Conservation (phyloP, 495 filamentous ascomycete genomes). For the Sporormia fimetaria region DNA sequence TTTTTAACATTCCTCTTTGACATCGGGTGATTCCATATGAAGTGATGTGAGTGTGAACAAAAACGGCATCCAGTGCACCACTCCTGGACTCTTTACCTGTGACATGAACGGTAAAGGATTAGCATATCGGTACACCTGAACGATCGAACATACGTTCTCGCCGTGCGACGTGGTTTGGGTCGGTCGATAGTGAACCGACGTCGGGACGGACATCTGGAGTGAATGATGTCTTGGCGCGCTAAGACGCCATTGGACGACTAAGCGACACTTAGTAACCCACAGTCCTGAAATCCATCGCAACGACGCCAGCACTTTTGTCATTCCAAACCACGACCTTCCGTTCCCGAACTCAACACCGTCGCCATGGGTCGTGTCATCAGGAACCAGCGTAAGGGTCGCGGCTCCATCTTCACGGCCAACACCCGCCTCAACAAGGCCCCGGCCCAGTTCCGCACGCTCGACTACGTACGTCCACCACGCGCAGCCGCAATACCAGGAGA, state of each 20-base stretch:
- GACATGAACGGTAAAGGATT: too few relatives aligned
- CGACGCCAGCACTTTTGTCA: not conserved
- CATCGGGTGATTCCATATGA: too few relatives aligned
- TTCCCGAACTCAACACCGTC: conserved; percentile 21
- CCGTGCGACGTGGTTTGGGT: too few relatives aligned
- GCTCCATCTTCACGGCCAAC: conserved; percentile 91
- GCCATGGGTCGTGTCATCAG: conserved; percentile 66
- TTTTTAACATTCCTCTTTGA: too few relatives aligned
- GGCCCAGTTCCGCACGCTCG: conserved; percentile 88
- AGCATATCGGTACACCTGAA: too few relatives aligned
- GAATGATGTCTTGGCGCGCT: not conserved
- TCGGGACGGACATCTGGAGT: too few relatives aligned
- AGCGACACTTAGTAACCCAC: not conserved
- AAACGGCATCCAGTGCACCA: too few relatives aligned
- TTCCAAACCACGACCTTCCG: conserved; percentile 1
- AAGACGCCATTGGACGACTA: not conserved
- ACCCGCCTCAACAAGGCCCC: conserved; percentile 87
- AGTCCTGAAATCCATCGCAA: not conserved
- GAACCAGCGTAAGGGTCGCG: conserved; percentile 57
- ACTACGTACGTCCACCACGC: conserved; percentile 44
- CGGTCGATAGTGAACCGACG: too few relatives aligned
- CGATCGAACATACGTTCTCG: too few relatives aligned
- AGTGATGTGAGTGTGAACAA: too few relatives aligned
- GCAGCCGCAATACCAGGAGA: conserved; percentile 51
- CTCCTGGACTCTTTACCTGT: too few relatives aligned